These are phyloP conservation scores for Chenopodium album DNA, from an alignment of 148 eudicot genomes.

Conservation along the genomic window DNA sequence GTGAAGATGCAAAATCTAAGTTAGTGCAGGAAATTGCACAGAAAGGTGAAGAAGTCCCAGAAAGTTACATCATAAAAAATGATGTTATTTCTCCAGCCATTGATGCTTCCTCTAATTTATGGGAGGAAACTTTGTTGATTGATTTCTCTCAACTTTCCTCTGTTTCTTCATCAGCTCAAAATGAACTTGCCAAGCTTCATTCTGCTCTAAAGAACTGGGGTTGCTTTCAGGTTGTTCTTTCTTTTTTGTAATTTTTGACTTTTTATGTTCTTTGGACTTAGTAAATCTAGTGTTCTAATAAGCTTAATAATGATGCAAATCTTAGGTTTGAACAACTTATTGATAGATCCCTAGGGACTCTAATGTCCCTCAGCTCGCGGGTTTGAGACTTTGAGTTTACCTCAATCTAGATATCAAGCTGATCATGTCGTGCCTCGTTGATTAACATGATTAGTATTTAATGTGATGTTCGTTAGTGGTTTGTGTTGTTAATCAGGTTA, in stretches of 20 bases:
- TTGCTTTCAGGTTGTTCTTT: conserved; percentile 32
- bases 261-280: background rate
- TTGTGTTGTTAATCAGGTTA: conserved; percentile 27
- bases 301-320: background rate
- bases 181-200: conserved; percentile 28
- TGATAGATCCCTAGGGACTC: too few relatives aligned
- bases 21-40: conserved; percentile 30
- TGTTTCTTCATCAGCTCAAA: background rate
- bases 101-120: conserved; percentile 14
- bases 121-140: conserved; percentile 27
- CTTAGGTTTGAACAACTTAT: background rate
- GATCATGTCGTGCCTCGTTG: background rate
- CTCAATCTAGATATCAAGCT: background rate
- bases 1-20: conserved; percentile 18
- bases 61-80: conserved; percentile 26
- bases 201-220: conserved; percentile 35
- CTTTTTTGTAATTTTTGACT: background rate
- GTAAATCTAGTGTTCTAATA: too few relatives aligned
- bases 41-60: conserved; percentile 20
- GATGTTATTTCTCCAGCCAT: conserved; percentile 17
- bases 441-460: background rate
- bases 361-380: too few relatives aligned
- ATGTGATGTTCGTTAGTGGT: background rate
- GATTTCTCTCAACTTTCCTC: conserved; percentile 30
- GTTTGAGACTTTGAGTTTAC: too few relatives aligned